These are phyloP conservation scores for Serendipita vermifera DNA, from an alignment of 768 basidiomycete genomes.

Conservation along the genomic window DNA sequence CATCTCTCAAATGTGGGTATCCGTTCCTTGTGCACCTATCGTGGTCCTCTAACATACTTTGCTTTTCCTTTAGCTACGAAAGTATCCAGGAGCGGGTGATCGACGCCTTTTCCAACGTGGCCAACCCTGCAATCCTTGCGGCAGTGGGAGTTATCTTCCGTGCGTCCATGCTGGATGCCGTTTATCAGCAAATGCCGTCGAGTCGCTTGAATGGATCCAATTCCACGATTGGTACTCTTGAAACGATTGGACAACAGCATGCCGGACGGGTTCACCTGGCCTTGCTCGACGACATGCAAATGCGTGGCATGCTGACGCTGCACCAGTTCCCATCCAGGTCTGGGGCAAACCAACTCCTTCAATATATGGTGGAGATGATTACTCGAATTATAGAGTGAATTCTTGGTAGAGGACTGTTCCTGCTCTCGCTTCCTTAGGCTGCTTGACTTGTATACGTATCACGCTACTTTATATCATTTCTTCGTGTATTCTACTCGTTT, in stretches of 20 bases:
- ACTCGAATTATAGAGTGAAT: slow-evolving; percentile 14
- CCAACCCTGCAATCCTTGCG: slow-evolving; percentile 56
- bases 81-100: slow-evolving; percentile 61
- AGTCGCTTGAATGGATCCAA: slow-evolving; percentile 39
- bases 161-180: slow-evolving; percentile 45
- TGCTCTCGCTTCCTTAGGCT: background rate
- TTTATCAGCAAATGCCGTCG: slow-evolving; percentile 19
- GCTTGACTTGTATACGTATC: background rate
- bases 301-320: slow-evolving; percentile 56
- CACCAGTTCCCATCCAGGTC: slow-evolving; percentile 52
- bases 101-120: slow-evolving; percentile 55
- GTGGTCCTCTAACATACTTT: slow-evolving; percentile 9
- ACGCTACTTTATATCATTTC: background rate
- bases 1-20: slow-evolving; percentile 55
- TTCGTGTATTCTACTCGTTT: background rate
- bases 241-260: slow-evolving; percentile 32
- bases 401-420: background rate
- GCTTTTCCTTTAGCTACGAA: slow-evolving; percentile 43
- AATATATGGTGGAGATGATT: slow-evolving; percentile 59
- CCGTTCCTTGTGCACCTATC: slow-evolving; percentile 6
- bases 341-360: slow-evolving; percentile 43
- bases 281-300: slow-evolving; percentile 40
- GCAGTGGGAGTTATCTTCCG: slow-evolving; percentile 67
- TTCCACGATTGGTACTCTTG: slow-evolving; percentile 51
- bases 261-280: slow-evolving; percentile 20